Percentiles rank a stretch among this genome's conserved stretches.
Conservation (phyloP, 495 filamentous ascomycete genomes). For the Extremus antarcticus region DNA sequence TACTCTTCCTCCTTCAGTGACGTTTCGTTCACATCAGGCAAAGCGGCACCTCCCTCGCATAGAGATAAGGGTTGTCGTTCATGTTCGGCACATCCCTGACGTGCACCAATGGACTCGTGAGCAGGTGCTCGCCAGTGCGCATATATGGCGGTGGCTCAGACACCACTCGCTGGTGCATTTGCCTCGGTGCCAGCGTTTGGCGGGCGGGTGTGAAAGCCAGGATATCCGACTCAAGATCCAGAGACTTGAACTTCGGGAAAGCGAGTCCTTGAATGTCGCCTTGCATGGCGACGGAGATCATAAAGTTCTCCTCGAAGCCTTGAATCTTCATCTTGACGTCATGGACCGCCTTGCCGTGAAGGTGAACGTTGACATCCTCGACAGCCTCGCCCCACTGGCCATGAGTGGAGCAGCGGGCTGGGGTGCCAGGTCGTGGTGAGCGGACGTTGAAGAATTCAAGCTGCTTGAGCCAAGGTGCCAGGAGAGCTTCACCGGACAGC, state of each 20-base stretch:
- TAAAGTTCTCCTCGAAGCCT: constrained; percentile 50
- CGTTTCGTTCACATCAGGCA: not conserved
- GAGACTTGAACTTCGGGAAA: constrained; percentile 19
- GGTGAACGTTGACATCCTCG: constrained; percentile 40
- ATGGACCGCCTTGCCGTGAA: constrained; percentile 37
- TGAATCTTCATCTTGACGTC: constrained; percentile 51
- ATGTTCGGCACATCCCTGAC: not conserved
- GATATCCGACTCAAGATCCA: constrained; percentile 26
- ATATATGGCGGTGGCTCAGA: not conserved
- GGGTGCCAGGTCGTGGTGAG: constrained; percentile 39
- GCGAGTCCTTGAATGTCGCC: constrained; percentile 17
- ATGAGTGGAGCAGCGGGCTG: constrained; percentile 25
- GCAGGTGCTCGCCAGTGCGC: not conserved
- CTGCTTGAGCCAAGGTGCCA: constrained; percentile 65
- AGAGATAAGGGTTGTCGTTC: constrained; percentile 1
- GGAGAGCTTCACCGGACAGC: constrained; percentile 78
- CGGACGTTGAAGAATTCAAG: constrained; percentile 57
- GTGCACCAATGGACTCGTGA: not conserved
- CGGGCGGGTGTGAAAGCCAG: constrained; percentile 9
- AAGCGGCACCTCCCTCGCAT: not conserved
- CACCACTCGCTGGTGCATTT: not conserved
- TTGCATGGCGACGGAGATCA: constrained; percentile 47
- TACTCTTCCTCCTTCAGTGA: not conserved
- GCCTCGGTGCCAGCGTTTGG: not conserved
- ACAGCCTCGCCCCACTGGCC: constrained; percentile 42